A percentile compares a stretch with the other conserved stretches of the same genome.
Evolutionary conservation across 2,329 filamentous ascomycete species (phyloP).

Genomic region (Bipolaris gigantea): DNA sequence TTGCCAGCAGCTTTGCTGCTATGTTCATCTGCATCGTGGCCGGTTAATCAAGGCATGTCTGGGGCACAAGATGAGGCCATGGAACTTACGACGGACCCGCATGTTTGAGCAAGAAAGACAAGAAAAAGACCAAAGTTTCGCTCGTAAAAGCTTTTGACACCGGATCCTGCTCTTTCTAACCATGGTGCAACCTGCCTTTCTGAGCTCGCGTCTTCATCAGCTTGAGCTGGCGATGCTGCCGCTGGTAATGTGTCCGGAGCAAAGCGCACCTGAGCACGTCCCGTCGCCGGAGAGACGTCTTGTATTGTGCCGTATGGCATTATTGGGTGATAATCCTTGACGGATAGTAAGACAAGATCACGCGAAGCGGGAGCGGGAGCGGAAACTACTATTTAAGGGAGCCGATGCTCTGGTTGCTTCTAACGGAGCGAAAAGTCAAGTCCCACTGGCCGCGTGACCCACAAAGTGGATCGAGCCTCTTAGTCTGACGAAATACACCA

Average conservation of each 20-base stretch:
- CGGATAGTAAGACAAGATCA: background rate
- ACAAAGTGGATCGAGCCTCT: background rate
- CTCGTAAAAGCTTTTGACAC: slow-evolving; percentile 21
- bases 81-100: slow-evolving; percentile 24
- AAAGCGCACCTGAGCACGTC: background rate
- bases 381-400: no score
- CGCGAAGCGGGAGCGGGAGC: background rate
- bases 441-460: background rate
- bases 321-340: background rate
- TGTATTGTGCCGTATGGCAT: slow-evolving; percentile 2
- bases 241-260: background rate
- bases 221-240: background rate
- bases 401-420: background rate
- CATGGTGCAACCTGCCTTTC: slow-evolving; percentile 1
- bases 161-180: slow-evolving; percentile 1
- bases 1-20: slow-evolving; percentile 29
- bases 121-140: slow-evolving; percentile 30
- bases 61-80: background rate
- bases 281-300: background rate
- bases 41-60: background rate
- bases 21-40: slow-evolving; percentile 24
- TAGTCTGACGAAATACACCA: background rate
- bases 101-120: slow-evolving; percentile 45
- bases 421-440: background rate
- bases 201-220: background rate